These are phyloP conservation scores for Suillus discolor DNA, from an alignment of 768 basidiomycete genomes.

Conservation along the genomic window DNA sequence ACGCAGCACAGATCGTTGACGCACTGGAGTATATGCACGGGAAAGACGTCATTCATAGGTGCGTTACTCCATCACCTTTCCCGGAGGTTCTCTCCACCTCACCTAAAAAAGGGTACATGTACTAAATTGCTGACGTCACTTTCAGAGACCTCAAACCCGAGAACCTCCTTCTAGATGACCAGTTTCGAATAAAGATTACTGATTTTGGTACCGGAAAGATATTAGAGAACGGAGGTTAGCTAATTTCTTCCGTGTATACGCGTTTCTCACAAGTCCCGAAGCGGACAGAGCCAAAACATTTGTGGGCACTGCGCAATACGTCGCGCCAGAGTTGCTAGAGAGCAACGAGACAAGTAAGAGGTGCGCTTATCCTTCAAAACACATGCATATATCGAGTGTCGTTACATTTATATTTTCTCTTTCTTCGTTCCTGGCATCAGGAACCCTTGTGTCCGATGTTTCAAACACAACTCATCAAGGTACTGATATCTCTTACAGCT, in stretches of 20 bases:
- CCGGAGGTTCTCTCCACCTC: slow-evolving; percentile 1
- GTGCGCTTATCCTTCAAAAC: slow-evolving; percentile 40
- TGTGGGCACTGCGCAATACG: slow-evolving; percentile 90
- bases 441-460: no score
- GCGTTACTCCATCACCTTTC: slow-evolving; percentile 16
- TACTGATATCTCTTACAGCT: slow-evolving; percentile 45
- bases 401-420: neutral
- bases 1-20: slow-evolving; percentile 88
- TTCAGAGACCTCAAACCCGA: slow-evolving; percentile 78
- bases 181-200: slow-evolving; percentile 89
- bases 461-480: neutral
- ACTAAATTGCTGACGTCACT: neutral
- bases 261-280: slow-evolving; percentile 33
- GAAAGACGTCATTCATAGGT: slow-evolving; percentile 89
- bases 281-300: slow-evolving; percentile 68
- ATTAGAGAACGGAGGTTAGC: slow-evolving; percentile 57
- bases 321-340: slow-evolving; percentile 84
- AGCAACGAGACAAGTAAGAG: slow-evolving; percentile 73
- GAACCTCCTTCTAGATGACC: slow-evolving; percentile 87
- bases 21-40: slow-evolving; percentile 90
- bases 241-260: neutral
- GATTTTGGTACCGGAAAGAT: slow-evolving; percentile 95
- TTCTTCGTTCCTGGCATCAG: slow-evolving; percentile 2
- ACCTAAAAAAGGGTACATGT: neutral
- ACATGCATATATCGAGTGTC: neutral